Evolutionary conservation across 169 alveolate genomes (phyloP).

Genomic region (Cryptosporidium felis): DNA sequence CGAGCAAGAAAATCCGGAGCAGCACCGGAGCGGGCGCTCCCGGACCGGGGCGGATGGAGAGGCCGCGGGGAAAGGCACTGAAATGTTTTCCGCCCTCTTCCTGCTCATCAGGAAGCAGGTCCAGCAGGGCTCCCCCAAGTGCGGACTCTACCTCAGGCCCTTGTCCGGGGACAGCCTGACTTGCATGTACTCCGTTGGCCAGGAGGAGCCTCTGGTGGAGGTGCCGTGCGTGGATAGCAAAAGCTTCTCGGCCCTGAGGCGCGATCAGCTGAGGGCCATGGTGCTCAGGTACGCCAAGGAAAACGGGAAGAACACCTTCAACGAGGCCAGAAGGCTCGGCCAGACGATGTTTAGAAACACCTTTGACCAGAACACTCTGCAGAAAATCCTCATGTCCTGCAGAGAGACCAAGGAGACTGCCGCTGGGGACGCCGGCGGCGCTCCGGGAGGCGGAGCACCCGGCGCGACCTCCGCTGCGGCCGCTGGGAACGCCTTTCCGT

Average conservation of each 20-base stretch:
- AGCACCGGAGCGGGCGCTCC: slow-evolving; percentile 7
- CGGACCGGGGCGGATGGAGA: slow-evolving; percentile 11
- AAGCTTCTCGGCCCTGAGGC: slow-evolving; percentile 12
- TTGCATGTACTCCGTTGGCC: slow-evolving; percentile 85
- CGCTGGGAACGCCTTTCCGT: too few relatives aligned
- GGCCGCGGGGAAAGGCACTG: slow-evolving; percentile 46
- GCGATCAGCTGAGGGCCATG: slow-evolving; percentile 50
- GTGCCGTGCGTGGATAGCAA: slow-evolving; percentile 79
- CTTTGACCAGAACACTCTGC: slow-evolving; percentile 52
- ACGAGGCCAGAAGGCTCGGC: slow-evolving; percentile 15
- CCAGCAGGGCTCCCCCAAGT: slow-evolving; percentile 6
- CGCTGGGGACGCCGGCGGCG: background rate
- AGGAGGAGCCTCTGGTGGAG: slow-evolving; percentile 86
- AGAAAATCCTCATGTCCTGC: slow-evolving; percentile 50
- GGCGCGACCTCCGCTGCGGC: background rate
- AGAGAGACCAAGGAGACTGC: slow-evolving; percentile 31
- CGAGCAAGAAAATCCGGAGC: slow-evolving; percentile 16
- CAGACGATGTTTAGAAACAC: slow-evolving; percentile 28
- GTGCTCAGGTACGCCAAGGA: slow-evolving; percentile 58
- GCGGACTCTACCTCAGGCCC: slow-evolving; percentile 29
- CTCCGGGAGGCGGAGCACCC: background rate
- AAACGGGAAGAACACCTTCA: slow-evolving; percentile 4
- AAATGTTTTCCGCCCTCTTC: slow-evolving; percentile 26
- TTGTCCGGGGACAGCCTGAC: slow-evolving; percentile 37
- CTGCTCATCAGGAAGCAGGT: slow-evolving; percentile 24